phyloP scores from a whole-genome alignment of 2,329 filamentous ascomycete species.

The Alternaria arborescens region DNA sequence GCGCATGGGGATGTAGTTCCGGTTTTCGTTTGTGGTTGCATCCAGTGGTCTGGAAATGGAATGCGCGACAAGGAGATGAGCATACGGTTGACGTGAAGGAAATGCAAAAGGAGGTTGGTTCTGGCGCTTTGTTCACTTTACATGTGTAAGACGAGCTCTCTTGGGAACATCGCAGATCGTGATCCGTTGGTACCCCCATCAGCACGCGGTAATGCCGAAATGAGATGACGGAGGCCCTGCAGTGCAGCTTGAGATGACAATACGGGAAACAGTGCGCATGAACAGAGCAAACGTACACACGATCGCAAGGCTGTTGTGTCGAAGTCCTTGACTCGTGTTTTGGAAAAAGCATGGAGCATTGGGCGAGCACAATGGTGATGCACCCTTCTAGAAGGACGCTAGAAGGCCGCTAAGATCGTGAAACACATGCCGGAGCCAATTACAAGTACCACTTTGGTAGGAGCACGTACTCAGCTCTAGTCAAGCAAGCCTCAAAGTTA shows the following conservation, averaged over 20 bases:
- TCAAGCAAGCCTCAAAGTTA: slow-evolving; percentile 18
- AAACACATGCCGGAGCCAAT: slow-evolving; percentile 35
- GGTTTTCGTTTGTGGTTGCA: slow-evolving; percentile 22
- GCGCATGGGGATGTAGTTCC: slow-evolving; percentile 19
- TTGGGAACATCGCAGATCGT: slow-evolving; percentile 13
- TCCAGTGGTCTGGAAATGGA: slow-evolving; percentile 28
- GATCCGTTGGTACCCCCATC: slow-evolving; percentile 13
- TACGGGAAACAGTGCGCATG: slow-evolving; percentile 21
- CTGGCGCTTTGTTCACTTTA: slow-evolving; percentile 12
- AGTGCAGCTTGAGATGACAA: slow-evolving; percentile 26
- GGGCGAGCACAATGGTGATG: slow-evolving; percentile 34
- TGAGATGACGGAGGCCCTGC: slow-evolving; percentile 8
- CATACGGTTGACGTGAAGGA: slow-evolving; percentile 17
- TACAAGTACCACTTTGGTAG: slow-evolving; percentile 16
- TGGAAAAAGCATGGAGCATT: slow-evolving; percentile 33
- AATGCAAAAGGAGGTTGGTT: slow-evolving; percentile 11
- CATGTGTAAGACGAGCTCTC: slow-evolving; percentile 4
- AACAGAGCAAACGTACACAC: slow-evolving; percentile 15
- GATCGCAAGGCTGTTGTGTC: slow-evolving; percentile 20
- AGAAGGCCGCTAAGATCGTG: slow-evolving; percentile 41
- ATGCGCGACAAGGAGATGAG: slow-evolving; percentile 22
- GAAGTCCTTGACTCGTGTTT: slow-evolving; percentile 23
- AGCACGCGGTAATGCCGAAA: slow-evolving; percentile 17
- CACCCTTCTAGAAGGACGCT: slow-evolving; percentile 39
- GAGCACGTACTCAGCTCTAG: slow-evolving; percentile 22